These are phyloP conservation scores for Sugiyamaella castrensis DNA, from an alignment of 1,139 yeast genomes.

Conservation along the genomic window DNA sequence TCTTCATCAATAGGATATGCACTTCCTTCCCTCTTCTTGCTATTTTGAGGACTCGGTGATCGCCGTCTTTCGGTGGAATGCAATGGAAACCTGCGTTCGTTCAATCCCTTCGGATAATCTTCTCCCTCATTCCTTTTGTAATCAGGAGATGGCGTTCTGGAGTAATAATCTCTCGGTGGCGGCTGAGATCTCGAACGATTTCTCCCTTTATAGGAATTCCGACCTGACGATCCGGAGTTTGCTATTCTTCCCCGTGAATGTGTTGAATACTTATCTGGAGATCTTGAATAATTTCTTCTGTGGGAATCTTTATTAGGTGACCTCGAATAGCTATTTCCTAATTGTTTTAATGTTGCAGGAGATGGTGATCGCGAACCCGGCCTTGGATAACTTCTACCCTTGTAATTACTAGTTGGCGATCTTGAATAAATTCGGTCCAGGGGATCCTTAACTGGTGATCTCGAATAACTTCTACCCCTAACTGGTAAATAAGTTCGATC, in stretches of 20 bases:
- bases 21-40: background rate
- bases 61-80: background rate
- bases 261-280: background rate
- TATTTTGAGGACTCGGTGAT: background rate
- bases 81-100: no score
- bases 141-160: no score
- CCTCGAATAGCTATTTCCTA: slow-evolving; percentile 14
- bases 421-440: background rate
- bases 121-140: background rate
- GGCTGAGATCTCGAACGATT: slow-evolving; percentile 8
- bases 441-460: background rate
- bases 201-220: slow-evolving; percentile 1
- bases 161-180: background rate
- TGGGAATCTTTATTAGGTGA: slow-evolving; percentile 9
- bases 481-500: background rate
- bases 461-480: slow-evolving; percentile 25
- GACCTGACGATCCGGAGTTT: no score
- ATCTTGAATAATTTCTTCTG: background rate
- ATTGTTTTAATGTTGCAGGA: slow-evolving; percentile 17
- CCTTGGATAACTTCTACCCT: no score
- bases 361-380: slow-evolving; percentile 5
- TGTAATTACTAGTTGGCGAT: slow-evolving; percentile 13
- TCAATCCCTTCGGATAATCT: background rate
- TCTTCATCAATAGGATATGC: background rate
- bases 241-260: background rate